Evolutionary conservation across 495 filamentous ascomycete species (phyloP).

Genomic region (Daldinia loculata): DNA sequence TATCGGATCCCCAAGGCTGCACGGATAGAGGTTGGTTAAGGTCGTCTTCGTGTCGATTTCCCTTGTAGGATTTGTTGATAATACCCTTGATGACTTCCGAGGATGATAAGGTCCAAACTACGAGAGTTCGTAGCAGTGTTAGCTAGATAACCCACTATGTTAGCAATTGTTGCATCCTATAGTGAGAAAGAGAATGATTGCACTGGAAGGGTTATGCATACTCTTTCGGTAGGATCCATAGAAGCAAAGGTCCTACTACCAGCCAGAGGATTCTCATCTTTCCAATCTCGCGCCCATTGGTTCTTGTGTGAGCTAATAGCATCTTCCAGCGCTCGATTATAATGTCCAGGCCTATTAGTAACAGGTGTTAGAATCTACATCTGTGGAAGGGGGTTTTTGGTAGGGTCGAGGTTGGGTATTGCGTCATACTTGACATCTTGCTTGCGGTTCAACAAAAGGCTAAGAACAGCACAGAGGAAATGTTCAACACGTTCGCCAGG

Average conservation of each 20-base stretch:
- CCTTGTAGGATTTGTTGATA: conserved; percentile 90
- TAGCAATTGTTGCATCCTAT: conserved; percentile 18
- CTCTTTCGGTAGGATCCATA: conserved; percentile 81
- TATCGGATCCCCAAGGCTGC: conserved; percentile 93
- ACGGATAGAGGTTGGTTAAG: conserved; percentile 92
- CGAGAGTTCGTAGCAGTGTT: conserved; percentile 79
- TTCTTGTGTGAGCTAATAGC: conserved; percentile 83
- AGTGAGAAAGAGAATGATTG: neutral
- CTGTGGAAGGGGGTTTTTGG: neutral
- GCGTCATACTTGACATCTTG: conserved; percentile 93
- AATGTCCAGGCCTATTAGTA: conserved; percentile 75
- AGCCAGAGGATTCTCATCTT: conserved; percentile 81
- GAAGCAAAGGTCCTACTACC: conserved; percentile 79
- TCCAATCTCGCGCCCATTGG: conserved; percentile 92
- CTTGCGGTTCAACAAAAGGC: conserved; percentile 92
- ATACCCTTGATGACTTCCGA: conserved; percentile 83
- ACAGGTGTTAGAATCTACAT: neutral
- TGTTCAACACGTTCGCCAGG: conserved; percentile 87
- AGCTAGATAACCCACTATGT: conserved; percentile 61
- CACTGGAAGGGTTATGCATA: conserved; percentile 58
- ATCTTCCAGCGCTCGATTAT: conserved; percentile 92
- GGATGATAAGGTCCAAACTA: conserved; percentile 88
- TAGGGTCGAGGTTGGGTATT: conserved; percentile 37
- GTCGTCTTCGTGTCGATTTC: conserved; percentile 87
- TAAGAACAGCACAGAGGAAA: conserved; percentile 86